Conservation (phyloP, 495 filamentous ascomycete genomes). For the Aspergillus diversus region DNA sequence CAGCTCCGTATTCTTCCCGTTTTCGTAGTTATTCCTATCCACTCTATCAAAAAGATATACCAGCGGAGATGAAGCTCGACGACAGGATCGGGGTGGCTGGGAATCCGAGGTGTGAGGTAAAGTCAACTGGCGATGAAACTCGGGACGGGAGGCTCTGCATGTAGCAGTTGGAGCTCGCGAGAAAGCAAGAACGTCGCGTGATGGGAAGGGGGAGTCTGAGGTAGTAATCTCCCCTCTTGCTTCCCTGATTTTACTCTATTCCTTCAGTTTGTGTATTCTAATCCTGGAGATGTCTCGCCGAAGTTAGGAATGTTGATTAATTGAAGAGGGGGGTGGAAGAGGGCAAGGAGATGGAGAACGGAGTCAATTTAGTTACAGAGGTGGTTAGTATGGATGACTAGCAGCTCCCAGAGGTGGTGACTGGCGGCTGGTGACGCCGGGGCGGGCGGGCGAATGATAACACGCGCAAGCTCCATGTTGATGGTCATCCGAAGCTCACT, state of each 20-base stretch:
- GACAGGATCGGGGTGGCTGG: slow-evolving; percentile 7
- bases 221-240: slow-evolving; percentile 7
- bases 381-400: slow-evolving; percentile 14
- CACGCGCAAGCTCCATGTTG: slow-evolving; percentile 15
- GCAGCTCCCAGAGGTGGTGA: slow-evolving; percentile 9
- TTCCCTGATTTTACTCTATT: background rate
- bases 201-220: slow-evolving; percentile 19
- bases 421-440: slow-evolving; percentile 8
- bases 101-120: slow-evolving; percentile 13
- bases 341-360: slow-evolving; percentile 16
- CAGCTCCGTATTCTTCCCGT: slow-evolving; percentile 9
- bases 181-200: slow-evolving; percentile 23
- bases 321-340: slow-evolving; percentile 20
- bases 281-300: background rate
- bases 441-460: slow-evolving; percentile 23
- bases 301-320: slow-evolving; percentile 5
- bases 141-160: slow-evolving; percentile 28
- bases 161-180: slow-evolving; percentile 21
- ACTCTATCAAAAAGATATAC: slow-evolving; percentile 3
- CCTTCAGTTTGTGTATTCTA: background rate
- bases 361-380: slow-evolving; percentile 12
- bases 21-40: background rate
- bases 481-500: slow-evolving; percentile 17
- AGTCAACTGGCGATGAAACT: slow-evolving; percentile 23
- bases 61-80: slow-evolving; percentile 7